Evolutionary conservation across 495 filamentous ascomycete species (phyloP), one percentile per base, ranked within the genome.

Genomic region (Penicillium dipodomyicola): DNA sequence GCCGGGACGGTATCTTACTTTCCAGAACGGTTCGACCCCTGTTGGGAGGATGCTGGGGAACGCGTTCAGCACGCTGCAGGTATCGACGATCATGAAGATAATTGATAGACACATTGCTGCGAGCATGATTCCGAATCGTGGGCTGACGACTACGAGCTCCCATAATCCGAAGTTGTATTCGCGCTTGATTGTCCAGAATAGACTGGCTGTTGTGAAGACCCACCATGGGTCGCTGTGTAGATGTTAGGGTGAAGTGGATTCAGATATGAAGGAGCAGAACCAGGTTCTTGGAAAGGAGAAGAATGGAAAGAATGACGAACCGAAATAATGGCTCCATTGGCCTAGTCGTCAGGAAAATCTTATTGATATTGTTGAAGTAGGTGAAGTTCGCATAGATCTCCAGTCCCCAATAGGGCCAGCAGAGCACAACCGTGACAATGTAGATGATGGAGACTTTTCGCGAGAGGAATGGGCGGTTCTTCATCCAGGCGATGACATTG

Each of bases 41-140:
- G 67, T 68, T 3, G 72, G 70, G 0, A 76, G 47, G 4, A 57
- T 20, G n/a, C 52, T 58, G 3, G 47, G 37, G 47, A 76, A 73
- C 4, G 42, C 73, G 15, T 67, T 59, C 3, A 67, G 40, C 2
- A 73, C 73, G 29, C 69, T 70, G 37, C 65, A 67, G 3, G 61
- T 66, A 55, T 85, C 82, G 46, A 84, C 60, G 9, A 83, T 63
- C 22, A 79, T 81, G 62, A 85, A 85, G 15, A 68, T 61, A 17
- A 85, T 75, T 1, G 78, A 79, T 5, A 84, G 55, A 50, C 78
- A 59, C 79, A 85, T 85, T 12, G 80, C 68, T 0, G 62, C 62
- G 0, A 85, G 68, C 77, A 85, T 80, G 47, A 85, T 63, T 11
- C 74, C 82, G 54, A 85, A 84, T 0, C 82, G 78, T 1, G 82